phyloP scores from a whole-genome alignment of 139 green algal species.

The Haematococcus lacustris region DNA sequence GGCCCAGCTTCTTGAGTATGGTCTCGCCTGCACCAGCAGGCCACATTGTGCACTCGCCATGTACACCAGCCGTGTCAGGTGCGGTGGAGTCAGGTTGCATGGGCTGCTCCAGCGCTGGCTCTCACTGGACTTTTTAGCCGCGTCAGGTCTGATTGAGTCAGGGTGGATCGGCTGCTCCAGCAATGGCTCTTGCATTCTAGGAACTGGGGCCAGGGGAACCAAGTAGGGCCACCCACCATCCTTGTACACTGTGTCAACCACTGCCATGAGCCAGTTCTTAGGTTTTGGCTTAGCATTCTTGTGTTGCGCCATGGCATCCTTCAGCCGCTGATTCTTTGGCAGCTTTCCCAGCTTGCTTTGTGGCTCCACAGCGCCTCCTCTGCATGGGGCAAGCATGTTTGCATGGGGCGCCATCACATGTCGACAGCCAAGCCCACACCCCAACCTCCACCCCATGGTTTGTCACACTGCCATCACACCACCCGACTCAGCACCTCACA shows the following conservation, averaged over 20 bases:
- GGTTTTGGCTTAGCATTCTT: slow-evolving; percentile 37
- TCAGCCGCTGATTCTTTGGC: slow-evolving; percentile 43
- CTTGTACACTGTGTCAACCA: slow-evolving; percentile 46
- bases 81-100: no score
- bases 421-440: no score
- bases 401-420: no score
- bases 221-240: slow-evolving; percentile 23
- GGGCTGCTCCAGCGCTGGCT: no score
- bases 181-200: no score
- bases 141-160: no score
- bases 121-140: no score
- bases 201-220: not conserved
- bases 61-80: not conserved
- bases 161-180: no score
- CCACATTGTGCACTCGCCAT: no score
- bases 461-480: no score
- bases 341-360: slow-evolving; percentile 21
- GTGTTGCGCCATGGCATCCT: slow-evolving; percentile 38
- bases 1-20: slow-evolving; percentile 25
- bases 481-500: not conserved
- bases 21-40: slow-evolving; percentile 34
- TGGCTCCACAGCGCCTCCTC: not conserved
- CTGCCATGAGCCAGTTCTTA: slow-evolving; percentile 40
- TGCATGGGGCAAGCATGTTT: slow-evolving; percentile 1
- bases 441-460: no score